Evolutionary conservation across 2,329 filamentous ascomycete species (phyloP).

Genomic region (Bimuria novae-zelandiae): DNA sequence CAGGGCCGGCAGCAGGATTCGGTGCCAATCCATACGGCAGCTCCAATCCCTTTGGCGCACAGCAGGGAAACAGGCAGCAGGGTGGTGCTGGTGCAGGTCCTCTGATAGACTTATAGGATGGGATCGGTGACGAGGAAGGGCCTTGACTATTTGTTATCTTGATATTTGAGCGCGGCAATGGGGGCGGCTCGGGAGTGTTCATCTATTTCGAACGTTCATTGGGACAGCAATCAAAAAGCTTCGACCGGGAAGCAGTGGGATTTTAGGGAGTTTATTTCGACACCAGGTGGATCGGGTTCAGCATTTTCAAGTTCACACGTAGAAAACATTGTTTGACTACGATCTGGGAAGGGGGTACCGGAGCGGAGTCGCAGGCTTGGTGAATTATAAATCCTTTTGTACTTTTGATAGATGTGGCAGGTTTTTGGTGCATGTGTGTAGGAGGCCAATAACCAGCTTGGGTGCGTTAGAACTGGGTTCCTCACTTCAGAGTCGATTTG

Average conservation of each 20-base stretch:
- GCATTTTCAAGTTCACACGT: background rate
- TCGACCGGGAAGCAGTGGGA: background rate
- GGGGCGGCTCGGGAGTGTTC: background rate
- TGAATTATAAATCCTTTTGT: background rate
- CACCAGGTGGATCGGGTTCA: no score
- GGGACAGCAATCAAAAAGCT: conserved; percentile 19
- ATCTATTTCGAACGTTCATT: conserved; percentile 15
- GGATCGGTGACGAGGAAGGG: background rate
- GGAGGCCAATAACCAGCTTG: no score
- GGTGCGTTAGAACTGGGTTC: no score
- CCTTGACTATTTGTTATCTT: conserved; percentile 3
- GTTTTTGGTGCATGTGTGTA: background rate
- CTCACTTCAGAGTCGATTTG: no score
- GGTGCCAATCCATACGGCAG: conserved; percentile 50
- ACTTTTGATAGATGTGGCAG: background rate
- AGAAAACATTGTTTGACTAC: background rate
- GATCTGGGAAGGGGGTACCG: background rate
- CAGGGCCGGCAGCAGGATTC: conserved; percentile 55
- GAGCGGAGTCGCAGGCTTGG: background rate
- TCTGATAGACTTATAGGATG: conserved; percentile 9
- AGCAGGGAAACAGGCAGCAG: conserved; percentile 48
- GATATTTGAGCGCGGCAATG: conserved; percentile 15
- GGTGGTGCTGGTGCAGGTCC: conserved; percentile 26
- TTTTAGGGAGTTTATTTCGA: no score
- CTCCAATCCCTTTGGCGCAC: conserved; percentile 60